Base-by-base conservation (phyloP, 2,329 filamentous ascomycete species). In the Aspergillus sp. region DNA sequence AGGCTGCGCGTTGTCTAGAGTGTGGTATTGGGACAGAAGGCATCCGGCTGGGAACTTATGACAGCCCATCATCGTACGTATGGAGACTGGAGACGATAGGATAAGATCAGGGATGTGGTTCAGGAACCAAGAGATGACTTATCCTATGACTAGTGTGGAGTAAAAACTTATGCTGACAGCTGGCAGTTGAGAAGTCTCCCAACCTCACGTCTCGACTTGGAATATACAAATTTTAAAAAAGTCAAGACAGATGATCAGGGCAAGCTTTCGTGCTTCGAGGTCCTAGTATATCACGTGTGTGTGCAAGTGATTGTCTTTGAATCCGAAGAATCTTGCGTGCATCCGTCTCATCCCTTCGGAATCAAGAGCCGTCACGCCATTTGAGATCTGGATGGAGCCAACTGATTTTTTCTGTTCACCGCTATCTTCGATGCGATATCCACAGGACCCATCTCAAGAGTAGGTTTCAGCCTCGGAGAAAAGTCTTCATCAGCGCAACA, bases 381-480 rank as follows among this genome's bases (percentile, higher is more conserved):
- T 15, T 41, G 15, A 40, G 52, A 21, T 52, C 40, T 33, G 49
- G 33, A 41, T 52, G 43, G 55, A 44, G 43, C 21, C 49, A 53
- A 40, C 48, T 43, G 39, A 49, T 21, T 54, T 54, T 54, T 58
- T 50, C 45, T 50, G 17, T 46, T 58, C 56, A 58, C 56, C 56
- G 56, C 51, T 54, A 58, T 47, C 39, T 55, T 19, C 35, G n/a
- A 33, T 40, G 44, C n/a, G 45, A 58, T 58, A 58, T 55, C 56
- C 56, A 58, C 56, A 53, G 15, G 56, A 54, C 56, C 56, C 56
- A 58, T 49, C 33, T 46, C 50, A 27, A 24, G 21, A 6, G 27
- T 35, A 31, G 31, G 39, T 41, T 11, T 56, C 39, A 51, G 27
- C 27, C 41, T 49, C 23, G 27, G 40, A 23, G 31, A 37, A 55